Base-by-base conservation (phyloP, 2,329 filamentous ascomycete species). In the Metarhizium sp. region DNA sequence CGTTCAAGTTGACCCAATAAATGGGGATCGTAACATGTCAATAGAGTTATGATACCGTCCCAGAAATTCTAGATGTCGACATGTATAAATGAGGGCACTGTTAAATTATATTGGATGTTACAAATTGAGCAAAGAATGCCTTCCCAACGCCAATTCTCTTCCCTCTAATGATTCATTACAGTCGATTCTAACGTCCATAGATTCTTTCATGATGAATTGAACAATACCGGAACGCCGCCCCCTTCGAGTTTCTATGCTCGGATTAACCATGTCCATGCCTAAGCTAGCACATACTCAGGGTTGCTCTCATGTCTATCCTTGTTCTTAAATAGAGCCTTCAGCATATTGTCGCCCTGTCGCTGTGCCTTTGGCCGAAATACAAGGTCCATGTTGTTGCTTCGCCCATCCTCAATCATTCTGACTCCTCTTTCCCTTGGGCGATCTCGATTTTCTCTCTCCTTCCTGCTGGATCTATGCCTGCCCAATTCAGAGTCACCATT, bases 311-410 rank as follows among this genome's bases (percentile, higher is more conserved):
- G 65, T 57, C 75, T 72, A 67, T 78, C 78, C 69, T 79, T 81
- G 69, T 73, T 78, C 71, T 78, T 80, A 64, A 84, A 83, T 56
- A 84, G 60, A 2, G 74, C 69, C 71, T 82, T 83, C 59, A 84
- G 73, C 78, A 83, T 79, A 63, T 76, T 82, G 45, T 63, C 68
- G 53, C 66, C 65, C 62, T 73, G 75, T 58, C 71, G 71, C 60
- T 77, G 73, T 58, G 72, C 73, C 65, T 77, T 79, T 10, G 75
- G 73, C 45, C 74, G 68, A n/a, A 78, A 59, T 2, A 75, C 71
- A 34, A 71, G 54, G n/a, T 73, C 70, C 50, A 72, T 60, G 38
- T 36, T 38, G 46, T 67, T 71, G 51, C 71, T 72, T 51, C 62
- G 59, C 43, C 67, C 65, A 49, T 71, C 69, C n/a, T 74, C 71